Evolutionary conservation across 108 stramenopile genomes (phyloP), one percentile per base, ranked within the genome.

Genomic region (Conticribra weissflogii): DNA sequence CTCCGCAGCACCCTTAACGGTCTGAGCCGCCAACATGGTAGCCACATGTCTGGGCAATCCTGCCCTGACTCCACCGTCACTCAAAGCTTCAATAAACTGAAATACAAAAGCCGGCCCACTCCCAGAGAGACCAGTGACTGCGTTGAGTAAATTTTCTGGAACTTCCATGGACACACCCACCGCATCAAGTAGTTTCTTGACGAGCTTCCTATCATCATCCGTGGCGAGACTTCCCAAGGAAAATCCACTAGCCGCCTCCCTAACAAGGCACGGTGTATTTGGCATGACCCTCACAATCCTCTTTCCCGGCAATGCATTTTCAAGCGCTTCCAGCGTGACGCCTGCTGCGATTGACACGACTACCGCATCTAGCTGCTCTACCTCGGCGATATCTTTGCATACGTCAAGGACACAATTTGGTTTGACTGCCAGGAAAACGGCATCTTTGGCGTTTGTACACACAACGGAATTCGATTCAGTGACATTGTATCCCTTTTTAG

Each of bases 91-190:
- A 78, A 98, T 97, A 58, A 98, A 86, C 56, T 92, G 68, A 81
- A 94, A 97, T 18, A 97, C 92, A 63, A 93, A 98, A 12, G 98
- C 98, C 23, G 98, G 98, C 16, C 98, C 98, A 60, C 88, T 90
- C 31, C 98, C 98, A 59, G 86, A 85, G n/a, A 98, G 50, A 3
- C 97, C 98, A 7, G 98, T 98, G 21, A 97, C 97, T 8, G 96
- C 96, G 75, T 90, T 84, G 45, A 89, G 70, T 45, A 92, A 63
- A 25, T 72, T 67, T 81, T 98, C 98, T 33, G 72, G 78, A 32
- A 96, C 85, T 59, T 94, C 90, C 69, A 86, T 60, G 14, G 88
- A 88, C 16, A 85, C 51, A 18, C 97, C 97, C 0, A 94, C 89
- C 3, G 93, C 61, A 19, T 85, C 85, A 58, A 98, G 82, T 29